phyloP scores from a whole-genome alignment of 2,329 filamentous ascomycete species.

The Colletotrichum sansevieriae region DNA sequence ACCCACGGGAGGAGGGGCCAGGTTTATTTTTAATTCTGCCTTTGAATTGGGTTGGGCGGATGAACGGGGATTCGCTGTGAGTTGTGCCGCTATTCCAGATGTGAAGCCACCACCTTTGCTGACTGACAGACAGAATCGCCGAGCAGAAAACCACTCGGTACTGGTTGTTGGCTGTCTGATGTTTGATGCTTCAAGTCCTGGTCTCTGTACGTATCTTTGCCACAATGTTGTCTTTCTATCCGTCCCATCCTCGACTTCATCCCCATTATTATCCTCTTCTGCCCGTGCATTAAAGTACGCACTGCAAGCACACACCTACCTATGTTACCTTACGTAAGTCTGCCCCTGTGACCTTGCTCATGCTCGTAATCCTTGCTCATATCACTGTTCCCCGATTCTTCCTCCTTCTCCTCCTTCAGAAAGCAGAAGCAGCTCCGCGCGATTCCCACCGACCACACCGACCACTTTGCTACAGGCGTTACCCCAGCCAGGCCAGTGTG shows the following conservation, averaged over 20 bases:
- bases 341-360: slow-evolving; percentile 3
- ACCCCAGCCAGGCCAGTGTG: slow-evolving; percentile 22
- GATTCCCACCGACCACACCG: slow-evolving; percentile 21
- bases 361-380: slow-evolving; percentile 25
- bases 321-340: slow-evolving; percentile 16
- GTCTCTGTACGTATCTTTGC: slow-evolving; percentile 34
- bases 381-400: slow-evolving; percentile 20
- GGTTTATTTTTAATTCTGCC: slow-evolving; percentile 37
- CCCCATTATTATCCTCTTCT: slow-evolving; percentile 11
- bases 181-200: slow-evolving; percentile 2
- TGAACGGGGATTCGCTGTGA: slow-evolving; percentile 17
- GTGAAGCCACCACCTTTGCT: slow-evolving; percentile 11
- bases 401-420: slow-evolving; percentile 10
- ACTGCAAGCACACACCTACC: slow-evolving; percentile 8
- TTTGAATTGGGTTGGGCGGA: slow-evolving; percentile 18
- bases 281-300: slow-evolving; percentile 23
- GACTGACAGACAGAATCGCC: slow-evolving; percentile 4
- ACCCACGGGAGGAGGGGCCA: slow-evolving; percentile 34
- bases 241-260: slow-evolving; percentile 20
- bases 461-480: slow-evolving; percentile 21
- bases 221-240: slow-evolving; percentile 25
- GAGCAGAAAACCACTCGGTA: slow-evolving; percentile 8
- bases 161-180: not conserved
- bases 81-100: slow-evolving; percentile 25
- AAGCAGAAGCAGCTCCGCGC: slow-evolving; percentile 17